Evolutionary conservation across 2,329 filamentous ascomycete genomes (phyloP).

Genomic region (Diplodia corticola): DNA sequence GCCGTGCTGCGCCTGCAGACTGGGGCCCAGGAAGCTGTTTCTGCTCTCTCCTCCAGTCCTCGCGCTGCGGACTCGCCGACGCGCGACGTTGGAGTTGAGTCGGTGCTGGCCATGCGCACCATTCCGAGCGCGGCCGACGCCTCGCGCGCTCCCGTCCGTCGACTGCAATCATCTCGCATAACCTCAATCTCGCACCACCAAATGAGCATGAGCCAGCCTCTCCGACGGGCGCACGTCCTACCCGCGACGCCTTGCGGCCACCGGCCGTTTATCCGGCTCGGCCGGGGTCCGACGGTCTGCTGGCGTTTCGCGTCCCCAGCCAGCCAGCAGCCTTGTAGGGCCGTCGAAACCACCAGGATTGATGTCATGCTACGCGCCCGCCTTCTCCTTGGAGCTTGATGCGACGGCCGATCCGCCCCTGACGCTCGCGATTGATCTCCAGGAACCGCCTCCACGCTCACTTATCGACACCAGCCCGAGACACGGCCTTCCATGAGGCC

Average conservation of each 20-base stretch:
- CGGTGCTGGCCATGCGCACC: background rate
- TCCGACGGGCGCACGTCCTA: background rate
- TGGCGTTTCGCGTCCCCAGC: background rate
- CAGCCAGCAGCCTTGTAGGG: background rate
- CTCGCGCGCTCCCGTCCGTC: background rate
- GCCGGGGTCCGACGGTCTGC: background rate
- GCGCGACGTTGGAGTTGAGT: background rate
- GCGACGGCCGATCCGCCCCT: background rate
- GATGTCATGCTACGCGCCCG: background rate
- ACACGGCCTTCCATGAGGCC: slow-evolving; percentile 12
- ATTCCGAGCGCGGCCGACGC: too few relatives aligned
- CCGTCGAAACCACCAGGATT: background rate
- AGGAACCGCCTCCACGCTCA: background rate
- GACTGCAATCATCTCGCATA: slow-evolving; percentile 7
- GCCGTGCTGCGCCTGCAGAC: background rate
- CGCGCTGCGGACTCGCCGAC: background rate
- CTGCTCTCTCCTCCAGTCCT: background rate
- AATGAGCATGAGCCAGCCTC: slow-evolving; percentile 1
- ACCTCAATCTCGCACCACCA: slow-evolving; percentile 6
- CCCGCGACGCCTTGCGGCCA: background rate
- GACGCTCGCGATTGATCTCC: slow-evolving; percentile 11
- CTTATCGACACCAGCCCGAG: slow-evolving; percentile 13
- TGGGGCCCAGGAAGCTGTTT: background rate
- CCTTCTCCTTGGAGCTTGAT: slow-evolving; percentile 8
- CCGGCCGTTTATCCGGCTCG: slow-evolving; percentile 7